Base-by-base conservation (phyloP, 208 protist genomes). In the Wallacemonas sp. region DNA sequence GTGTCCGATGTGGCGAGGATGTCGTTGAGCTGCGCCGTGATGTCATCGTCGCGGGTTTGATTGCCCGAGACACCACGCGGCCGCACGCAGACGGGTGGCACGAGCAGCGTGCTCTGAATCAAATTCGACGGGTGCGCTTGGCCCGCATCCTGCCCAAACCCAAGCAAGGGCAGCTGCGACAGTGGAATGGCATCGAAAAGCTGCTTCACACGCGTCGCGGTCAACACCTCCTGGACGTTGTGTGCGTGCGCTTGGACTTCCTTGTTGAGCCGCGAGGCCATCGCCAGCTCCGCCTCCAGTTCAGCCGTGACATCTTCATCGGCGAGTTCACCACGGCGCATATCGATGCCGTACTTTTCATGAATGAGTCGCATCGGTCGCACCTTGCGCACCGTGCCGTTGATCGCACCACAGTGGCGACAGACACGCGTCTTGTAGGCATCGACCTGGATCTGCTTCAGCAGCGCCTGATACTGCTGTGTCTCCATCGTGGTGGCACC, bases 1-100 rank as follows among this genome's bases (percentile, higher is more conserved):
- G 82, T 81, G 23, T 94, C 80, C 17, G 90, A 97, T 65, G 68
- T 91, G 17, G 87, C 60, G 17, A 98, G 72, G 60, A 99, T 97
- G 14, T 97, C 89, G 30, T 85, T 90, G 52, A 99, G 84, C 73
- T 98, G 98, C 60, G 95, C 93, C 16, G 98, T 99, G 8, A 99
- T 65, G 79, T 99, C 99, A 76, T 99, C 99, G 62, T 99, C 98
- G 65, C 98, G 99, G 26, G 83, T 66, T 30, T 81, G 75, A 30
- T 57, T 76, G 14, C 60, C 63, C 41, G 85, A 76, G 27, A 85
- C 65, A 1, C 98, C 97, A 12, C 97, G 98, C 16, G 99, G 99
- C 39, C 99, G 87, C 70, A 99, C 98, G 27, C 74, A 94, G 4
- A 97, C 87, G 0, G 99, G 99, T 5, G 99, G 99, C 1, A 99